These are phyloP conservation scores for Nymphaea colorata DNA, from an alignment of 164 flowering plant genomes.

Conservation along the genomic window DNA sequence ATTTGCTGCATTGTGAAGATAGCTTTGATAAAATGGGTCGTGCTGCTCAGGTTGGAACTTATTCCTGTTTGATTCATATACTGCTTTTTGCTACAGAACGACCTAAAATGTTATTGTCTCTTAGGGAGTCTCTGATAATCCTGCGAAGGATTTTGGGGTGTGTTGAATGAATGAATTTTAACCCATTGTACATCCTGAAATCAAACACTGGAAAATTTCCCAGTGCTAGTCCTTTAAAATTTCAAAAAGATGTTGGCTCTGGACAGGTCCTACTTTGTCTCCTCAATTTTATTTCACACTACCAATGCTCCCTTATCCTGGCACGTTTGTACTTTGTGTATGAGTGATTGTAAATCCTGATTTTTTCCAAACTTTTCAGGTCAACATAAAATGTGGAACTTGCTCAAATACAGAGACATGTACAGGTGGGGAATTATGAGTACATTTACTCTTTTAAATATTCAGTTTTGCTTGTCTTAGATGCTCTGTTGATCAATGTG, in stretches of 20 bases:
- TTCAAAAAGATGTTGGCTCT: too few relatives aligned
- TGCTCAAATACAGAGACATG: constrained; percentile 52
- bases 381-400: constrained; percentile 67
- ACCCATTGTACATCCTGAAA: too few relatives aligned
- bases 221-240: too few relatives aligned
- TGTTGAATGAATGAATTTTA: too few relatives aligned
- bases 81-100: background rate
- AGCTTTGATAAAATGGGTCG: constrained; percentile 84
- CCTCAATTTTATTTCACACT: too few relatives aligned
- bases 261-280: too few relatives aligned
- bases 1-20: constrained; percentile 63
- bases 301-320: too few relatives aligned
- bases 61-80: background rate
- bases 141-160: too few relatives aligned
- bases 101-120: background rate
- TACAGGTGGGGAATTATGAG: constrained; percentile 39
- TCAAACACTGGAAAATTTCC: too few relatives aligned
- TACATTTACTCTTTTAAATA: too few relatives aligned
- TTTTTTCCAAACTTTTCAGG: constrained; percentile 26
- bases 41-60: constrained; percentile 62
- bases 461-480: too few relatives aligned
- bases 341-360: background rate
- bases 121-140: background rate
- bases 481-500: too few relatives aligned
- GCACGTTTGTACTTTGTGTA: background rate